Conservation (phyloP, 345 rosid species). For the Combretum micranthum region DNA sequence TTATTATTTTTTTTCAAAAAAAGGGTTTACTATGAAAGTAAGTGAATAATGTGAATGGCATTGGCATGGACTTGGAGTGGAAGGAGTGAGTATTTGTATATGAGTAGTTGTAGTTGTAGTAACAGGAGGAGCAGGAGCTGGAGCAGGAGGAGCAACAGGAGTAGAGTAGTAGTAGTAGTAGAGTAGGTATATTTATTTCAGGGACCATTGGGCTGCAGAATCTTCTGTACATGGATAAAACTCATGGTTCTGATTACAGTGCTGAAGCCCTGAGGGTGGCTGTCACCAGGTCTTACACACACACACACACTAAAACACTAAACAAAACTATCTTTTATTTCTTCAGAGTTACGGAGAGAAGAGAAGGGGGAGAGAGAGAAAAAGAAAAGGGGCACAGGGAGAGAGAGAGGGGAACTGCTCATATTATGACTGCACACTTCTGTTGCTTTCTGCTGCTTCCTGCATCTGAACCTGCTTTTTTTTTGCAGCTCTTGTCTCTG, state of each 20-base stretch:
- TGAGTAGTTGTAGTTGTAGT: too few species aligned
- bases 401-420: conserved; percentile 4
- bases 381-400: not conserved
- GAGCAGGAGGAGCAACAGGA: too few species aligned
- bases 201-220: conserved; percentile 67
- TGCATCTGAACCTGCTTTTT: conserved; percentile 34
- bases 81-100: too few species aligned
- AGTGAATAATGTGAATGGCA: not conserved
- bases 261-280: conserved; percentile 13
- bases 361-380: not conserved
- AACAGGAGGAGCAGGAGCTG: too few species aligned
- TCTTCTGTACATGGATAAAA: conserved; percentile 53
- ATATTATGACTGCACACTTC: conserved; percentile 35
- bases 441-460: conserved; percentile 28
- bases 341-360: not conserved
- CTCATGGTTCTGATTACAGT: conserved; percentile 52
- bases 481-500: conserved; percentile 65
- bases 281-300: too few species aligned
- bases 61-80: not conserved
- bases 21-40: too few species aligned
- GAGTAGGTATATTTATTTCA: conserved; percentile 58
- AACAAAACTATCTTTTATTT: not conserved
- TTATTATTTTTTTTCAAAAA: too few species aligned
- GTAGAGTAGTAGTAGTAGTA: conserved; percentile 7
- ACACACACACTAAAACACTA: not conserved